phyloP scores from a whole-genome alignment of 305 asterid genomes.

The Salvia sclarea region DNA sequence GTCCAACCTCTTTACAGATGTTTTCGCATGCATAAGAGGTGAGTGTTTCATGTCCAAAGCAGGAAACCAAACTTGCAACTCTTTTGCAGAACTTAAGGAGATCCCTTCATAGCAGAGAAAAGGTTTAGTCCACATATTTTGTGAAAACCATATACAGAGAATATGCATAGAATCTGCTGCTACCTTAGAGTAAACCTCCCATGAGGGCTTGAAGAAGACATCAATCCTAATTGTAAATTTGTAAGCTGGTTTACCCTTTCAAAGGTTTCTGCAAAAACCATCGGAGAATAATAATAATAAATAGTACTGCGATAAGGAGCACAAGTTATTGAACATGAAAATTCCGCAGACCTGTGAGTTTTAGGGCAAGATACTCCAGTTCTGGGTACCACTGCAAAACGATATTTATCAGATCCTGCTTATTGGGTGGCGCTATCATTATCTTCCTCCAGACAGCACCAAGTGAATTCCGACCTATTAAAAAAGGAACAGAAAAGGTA shows the following conservation, averaged over 20 bases:
- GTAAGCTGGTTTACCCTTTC: conserved; percentile 59
- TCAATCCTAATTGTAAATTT: conserved; percentile 49
- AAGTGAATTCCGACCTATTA: conserved; percentile 63
- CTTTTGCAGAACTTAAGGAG: conserved; percentile 93
- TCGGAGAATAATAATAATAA: conserved; percentile 16
- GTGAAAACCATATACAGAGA: not conserved
- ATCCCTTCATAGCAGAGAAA: conserved; percentile 59
- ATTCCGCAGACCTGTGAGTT: conserved; percentile 59
- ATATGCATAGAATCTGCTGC: conserved; percentile 16
- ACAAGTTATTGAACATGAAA: not conserved
- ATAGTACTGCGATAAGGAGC: conserved; percentile 14
- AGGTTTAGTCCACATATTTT: conserved; percentile 25
- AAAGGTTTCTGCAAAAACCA: conserved; percentile 68
- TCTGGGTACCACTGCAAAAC: conserved; percentile 71
- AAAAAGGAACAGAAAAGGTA: conserved; percentile 22
- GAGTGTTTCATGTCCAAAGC: conserved; percentile 42
- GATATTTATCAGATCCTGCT: conserved; percentile 60
- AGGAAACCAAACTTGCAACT: conserved; percentile 53
- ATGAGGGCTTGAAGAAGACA: conserved; percentile 43
- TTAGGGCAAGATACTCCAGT: conserved; percentile 53
- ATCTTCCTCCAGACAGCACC: conserved; percentile 92
- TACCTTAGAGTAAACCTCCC: conserved; percentile 88
- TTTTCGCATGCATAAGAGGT: conserved; percentile 50
- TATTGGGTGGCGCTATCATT: conserved; percentile 57
- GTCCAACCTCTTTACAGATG: conserved; percentile 76